Conservation (phyloP, 1,284 basidiomycete species). For the Thecaphora thlaspeos region DNA sequence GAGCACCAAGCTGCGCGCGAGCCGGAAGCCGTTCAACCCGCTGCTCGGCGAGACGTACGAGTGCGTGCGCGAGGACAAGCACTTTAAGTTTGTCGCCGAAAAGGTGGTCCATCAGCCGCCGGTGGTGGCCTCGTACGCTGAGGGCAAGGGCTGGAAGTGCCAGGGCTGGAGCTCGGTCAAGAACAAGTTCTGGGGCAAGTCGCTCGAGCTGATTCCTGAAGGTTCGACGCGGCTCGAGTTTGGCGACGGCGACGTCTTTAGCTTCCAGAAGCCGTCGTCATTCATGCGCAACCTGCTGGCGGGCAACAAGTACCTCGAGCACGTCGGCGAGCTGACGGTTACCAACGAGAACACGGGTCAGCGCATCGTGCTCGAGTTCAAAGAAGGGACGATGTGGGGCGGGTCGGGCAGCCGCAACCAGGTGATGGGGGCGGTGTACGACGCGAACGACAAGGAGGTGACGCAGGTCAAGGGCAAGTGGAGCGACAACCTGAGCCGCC, state of each 20-base stretch:
- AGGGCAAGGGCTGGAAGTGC: conserved; percentile 52
- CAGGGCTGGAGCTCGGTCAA: conserved; percentile 51
- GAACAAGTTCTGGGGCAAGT: conserved; percentile 58
- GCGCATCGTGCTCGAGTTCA: conserved; percentile 49
- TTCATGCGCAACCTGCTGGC: conserved; percentile 57
- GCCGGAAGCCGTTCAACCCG: conserved; percentile 57
- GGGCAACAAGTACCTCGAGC: conserved; percentile 58
- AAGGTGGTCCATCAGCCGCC: conserved; percentile 57
- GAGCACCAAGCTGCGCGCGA: conserved; percentile 51
- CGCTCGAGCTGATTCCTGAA: conserved; percentile 55
- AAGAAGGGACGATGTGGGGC: conserved; percentile 55
- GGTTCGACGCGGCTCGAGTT: conserved; percentile 45
- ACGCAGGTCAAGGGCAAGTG: conserved; percentile 49
- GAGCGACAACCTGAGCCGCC: conserved; percentile 43
- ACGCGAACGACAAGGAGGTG: conserved; percentile 40
- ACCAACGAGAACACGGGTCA: conserved; percentile 47
- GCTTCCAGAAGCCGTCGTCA: conserved; percentile 47
- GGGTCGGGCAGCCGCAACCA: conserved; percentile 40
- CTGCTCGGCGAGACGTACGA: conserved; percentile 57
- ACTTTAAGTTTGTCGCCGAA: conserved; percentile 51
- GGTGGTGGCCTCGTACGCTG: conserved; percentile 50
- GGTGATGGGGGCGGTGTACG: conserved; percentile 47
- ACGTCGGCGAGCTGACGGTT: conserved; percentile 54
- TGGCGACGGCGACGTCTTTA: conserved; percentile 49
- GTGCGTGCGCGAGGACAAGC: conserved; percentile 52